phyloP scores from a whole-genome alignment of 1,284 basidiomycete genomes.

The Trametes hirsuta region DNA sequence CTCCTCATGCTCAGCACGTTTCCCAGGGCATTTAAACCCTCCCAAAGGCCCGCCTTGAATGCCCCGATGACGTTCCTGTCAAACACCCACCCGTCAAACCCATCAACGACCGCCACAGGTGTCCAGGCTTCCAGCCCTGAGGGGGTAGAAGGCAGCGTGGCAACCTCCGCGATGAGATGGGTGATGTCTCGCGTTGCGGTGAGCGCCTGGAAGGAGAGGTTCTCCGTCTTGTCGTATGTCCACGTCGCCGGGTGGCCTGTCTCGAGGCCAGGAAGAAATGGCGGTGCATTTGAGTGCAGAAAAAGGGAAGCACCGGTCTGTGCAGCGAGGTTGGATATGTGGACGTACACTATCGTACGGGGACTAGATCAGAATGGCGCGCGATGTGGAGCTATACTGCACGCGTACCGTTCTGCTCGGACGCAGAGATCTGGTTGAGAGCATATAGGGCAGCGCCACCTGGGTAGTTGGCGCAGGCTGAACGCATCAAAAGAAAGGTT shows the following conservation, averaged over 20 bases:
- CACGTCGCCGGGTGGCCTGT: slow-evolving; percentile 42
- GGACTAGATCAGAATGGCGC: neutral
- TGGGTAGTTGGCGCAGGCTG: slow-evolving; percentile 86
- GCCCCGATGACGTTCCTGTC: slow-evolving; percentile 27
- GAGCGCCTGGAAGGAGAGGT: slow-evolving; percentile 48
- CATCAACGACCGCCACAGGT: slow-evolving; percentile 46
- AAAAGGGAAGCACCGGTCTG: slow-evolving; percentile 94
- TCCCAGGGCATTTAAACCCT: slow-evolving; percentile 25
- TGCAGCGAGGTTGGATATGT: slow-evolving; percentile 82
- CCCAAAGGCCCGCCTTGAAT: slow-evolving; percentile 28
- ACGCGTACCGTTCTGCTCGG: slow-evolving; percentile 38
- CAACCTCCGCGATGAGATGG: slow-evolving; percentile 60
- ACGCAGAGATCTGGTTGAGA: slow-evolving; percentile 59
- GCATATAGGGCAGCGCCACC: slow-evolving; percentile 77
- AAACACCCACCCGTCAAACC: slow-evolving; percentile 54
- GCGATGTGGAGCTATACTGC: neutral
- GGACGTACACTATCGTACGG: slow-evolving; percentile 54
- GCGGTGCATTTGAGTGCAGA: slow-evolving; percentile 70
- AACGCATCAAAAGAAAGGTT: slow-evolving; percentile 56
- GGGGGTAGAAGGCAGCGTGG: neutral
- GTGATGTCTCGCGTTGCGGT: slow-evolving; percentile 49
- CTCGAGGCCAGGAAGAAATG: slow-evolving; percentile 40
- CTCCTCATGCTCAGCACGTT: slow-evolving; percentile 44
- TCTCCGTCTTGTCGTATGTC: slow-evolving; percentile 83
- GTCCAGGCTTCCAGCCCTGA: slow-evolving; percentile 39